Conservation (phyloP, 495 filamentous ascomycete species). For the Diplogelasinospora grovesii region DNA sequence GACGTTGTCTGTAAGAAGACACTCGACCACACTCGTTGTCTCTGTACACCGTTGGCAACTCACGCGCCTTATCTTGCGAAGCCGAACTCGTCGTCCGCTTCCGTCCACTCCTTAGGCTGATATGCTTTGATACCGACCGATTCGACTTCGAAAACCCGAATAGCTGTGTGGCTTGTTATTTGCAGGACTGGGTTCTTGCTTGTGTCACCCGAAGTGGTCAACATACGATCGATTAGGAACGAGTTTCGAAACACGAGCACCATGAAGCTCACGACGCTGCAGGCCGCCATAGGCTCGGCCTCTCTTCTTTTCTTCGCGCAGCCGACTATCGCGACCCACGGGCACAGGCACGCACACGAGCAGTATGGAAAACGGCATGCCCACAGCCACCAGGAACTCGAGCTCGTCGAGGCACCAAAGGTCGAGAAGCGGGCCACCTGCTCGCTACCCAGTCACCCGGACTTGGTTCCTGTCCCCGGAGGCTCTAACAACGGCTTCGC, state of each 20-base stretch:
- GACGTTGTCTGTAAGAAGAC: background rate
- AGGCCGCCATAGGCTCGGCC: constrained; percentile 43
- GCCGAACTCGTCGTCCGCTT: constrained; percentile 1
- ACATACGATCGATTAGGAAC: background rate
- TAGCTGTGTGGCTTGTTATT: background rate
- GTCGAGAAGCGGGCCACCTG: constrained; percentile 46
- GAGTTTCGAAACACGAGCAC: constrained; percentile 4
- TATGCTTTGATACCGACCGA: background rate
- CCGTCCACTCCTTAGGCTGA: constrained; percentile 6
- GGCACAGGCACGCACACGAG: constrained; percentile 31
- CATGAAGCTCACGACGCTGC: constrained; percentile 46
- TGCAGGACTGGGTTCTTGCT: constrained; percentile 2
- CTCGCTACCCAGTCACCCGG: constrained; percentile 59
- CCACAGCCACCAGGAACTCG: constrained; percentile 22
- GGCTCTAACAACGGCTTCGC: constrained; percentile 70
- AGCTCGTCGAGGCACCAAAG: constrained; percentile 17
- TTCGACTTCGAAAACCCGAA: constrained; percentile 5
- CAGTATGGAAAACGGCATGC: constrained; percentile 27
- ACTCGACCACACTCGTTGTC: background rate
- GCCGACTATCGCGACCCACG: constrained; percentile 25
- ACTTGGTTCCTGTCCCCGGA: constrained; percentile 60
- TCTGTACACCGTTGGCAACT: background rate
- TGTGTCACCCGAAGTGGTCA: background rate
- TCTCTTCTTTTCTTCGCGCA: constrained; percentile 35
- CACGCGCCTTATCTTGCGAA: background rate